phyloP scores from a whole-genome alignment of 75 land plant species.

The Cunninghamia lanceolata region DNA sequence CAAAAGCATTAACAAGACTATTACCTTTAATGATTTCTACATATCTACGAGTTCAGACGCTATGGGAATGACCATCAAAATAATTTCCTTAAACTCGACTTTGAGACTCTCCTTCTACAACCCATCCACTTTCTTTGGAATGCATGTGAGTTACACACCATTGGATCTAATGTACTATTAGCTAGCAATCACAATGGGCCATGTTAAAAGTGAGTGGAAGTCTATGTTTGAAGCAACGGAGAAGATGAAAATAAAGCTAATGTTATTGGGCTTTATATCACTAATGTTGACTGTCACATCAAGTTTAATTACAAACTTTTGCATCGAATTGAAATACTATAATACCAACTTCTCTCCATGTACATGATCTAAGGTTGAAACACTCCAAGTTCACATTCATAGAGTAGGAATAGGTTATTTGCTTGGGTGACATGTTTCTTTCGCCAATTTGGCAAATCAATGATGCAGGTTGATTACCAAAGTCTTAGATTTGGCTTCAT shows the following conservation, averaged over 20 bases:
- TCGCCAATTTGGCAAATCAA: conserved; percentile 82
- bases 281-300: conserved; percentile 66
- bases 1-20: too few relatives aligned
- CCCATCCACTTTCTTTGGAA: conserved; percentile 74
- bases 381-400: conserved; percentile 48
- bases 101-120: conserved; percentile 57
- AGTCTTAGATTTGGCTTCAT: conserved; percentile 80
- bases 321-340: conserved; percentile 67
- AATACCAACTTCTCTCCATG: conserved; percentile 58
- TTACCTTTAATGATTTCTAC: conserved; percentile 58
- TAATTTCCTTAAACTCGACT: conserved; percentile 72
- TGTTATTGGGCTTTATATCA: conserved; percentile 91
- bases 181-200: conserved; percentile 65
- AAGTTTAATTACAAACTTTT: conserved; percentile 54
- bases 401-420: conserved; percentile 49
- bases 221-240: too few relatives aligned
- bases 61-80: conserved; percentile 77
- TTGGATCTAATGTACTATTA: conserved; percentile 51
- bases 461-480: conserved; percentile 72
- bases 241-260: too few relatives aligned
- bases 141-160: conserved; percentile 71
- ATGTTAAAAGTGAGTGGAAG: too few relatives aligned
- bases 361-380: conserved; percentile 36
- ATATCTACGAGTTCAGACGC: conserved; percentile 61
- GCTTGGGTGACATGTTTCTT: conserved; percentile 90